phyloP scores from a whole-genome alignment of 495 filamentous ascomycete genomes.

The Penicillium waksmanii region DNA sequence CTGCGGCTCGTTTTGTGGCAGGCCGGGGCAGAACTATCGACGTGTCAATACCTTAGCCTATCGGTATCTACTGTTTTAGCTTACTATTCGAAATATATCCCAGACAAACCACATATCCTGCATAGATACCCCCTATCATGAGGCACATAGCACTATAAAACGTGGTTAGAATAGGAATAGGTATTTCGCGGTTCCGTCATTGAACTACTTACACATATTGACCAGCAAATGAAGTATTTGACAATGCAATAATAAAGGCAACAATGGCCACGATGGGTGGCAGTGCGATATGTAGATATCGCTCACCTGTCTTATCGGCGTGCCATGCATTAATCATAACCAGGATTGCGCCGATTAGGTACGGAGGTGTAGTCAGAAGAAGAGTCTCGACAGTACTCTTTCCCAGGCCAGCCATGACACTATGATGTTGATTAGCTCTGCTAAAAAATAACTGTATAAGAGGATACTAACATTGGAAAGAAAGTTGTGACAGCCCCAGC shows the following conservation, averaged over 20 bases:
- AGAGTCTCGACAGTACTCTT: conserved; percentile 37
- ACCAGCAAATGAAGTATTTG: conserved; percentile 45
- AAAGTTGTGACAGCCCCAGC: conserved; percentile 74
- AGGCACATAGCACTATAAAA: conserved; percentile 22
- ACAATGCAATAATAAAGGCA: conserved; percentile 70
- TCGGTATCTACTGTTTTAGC: background rate
- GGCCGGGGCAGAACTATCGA: conserved; percentile 23
- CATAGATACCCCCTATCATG: conserved; percentile 23
- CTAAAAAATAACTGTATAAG: background rate
- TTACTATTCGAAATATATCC: conserved; percentile 60
- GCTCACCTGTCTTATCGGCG: conserved; percentile 73
- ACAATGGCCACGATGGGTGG: conserved; percentile 67
- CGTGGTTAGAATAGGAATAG: background rate
- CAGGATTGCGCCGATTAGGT: conserved; percentile 67
- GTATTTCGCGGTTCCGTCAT: background rate
- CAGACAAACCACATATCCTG: conserved; percentile 67
- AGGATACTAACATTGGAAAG: conserved; percentile 57
- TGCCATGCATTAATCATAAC: conserved; percentile 72
- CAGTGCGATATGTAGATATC: conserved; percentile 69
- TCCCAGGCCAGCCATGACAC: conserved; percentile 22
- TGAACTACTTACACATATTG: conserved; percentile 19
- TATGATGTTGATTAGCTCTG: background rate
- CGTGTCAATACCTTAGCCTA: background rate
- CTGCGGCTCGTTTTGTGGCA: conserved; percentile 27
- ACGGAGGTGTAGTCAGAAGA: conserved; percentile 72